Percentiles rank a stretch among this genome's conserved stretches.
These are phyloP conservation scores for Brasenia schreberi DNA, from an alignment of 164 flowering plant species.

Conservation along the genomic window DNA sequence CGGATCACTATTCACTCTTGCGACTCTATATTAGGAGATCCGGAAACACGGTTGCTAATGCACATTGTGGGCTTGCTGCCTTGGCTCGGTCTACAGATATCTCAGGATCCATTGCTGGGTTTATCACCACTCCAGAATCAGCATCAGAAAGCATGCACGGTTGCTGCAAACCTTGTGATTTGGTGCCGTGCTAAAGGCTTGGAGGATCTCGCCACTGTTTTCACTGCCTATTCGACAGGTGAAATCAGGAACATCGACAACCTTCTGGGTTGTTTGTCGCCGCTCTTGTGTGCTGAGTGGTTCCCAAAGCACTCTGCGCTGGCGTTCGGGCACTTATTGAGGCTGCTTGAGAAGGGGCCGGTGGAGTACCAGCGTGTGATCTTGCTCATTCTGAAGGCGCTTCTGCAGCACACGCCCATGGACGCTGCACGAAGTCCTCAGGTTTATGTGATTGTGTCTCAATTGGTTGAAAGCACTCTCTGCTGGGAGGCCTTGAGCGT, in stretches of 20 bases:
- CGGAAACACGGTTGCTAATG: slow-evolving; percentile 88
- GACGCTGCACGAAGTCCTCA: slow-evolving; percentile 97
- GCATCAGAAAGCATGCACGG: slow-evolving; percentile 76
- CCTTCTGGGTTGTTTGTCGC: slow-evolving; percentile 77
- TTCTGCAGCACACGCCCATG: slow-evolving; percentile 94
- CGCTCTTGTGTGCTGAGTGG: slow-evolving; percentile 79
- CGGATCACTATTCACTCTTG: slow-evolving; percentile 82
- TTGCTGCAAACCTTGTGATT: slow-evolving; percentile 59
- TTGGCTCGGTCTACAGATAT: slow-evolving; percentile 93
- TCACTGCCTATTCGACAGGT: slow-evolving; percentile 63
- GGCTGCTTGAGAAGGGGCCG: slow-evolving; percentile 89
- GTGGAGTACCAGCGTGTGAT: slow-evolving; percentile 86
- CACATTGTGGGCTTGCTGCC: slow-evolving; percentile 93
- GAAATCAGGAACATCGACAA: slow-evolving; percentile 57
- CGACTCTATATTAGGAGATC: slow-evolving; percentile 88
- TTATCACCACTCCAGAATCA: slow-evolving; percentile 61
- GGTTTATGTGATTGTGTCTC: slow-evolving; percentile 93
- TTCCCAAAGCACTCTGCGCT: slow-evolving; percentile 93
- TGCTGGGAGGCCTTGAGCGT: slow-evolving; percentile 96
- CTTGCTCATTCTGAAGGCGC: slow-evolving; percentile 85
- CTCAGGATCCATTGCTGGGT: slow-evolving; percentile 41
- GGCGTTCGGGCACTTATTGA: slow-evolving; percentile 86
- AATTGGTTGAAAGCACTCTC: slow-evolving; percentile 89
- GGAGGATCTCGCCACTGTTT: slow-evolving; percentile 70
- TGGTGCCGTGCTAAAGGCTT: slow-evolving; percentile 86